phyloP scores from a whole-genome alignment of 164 flowering plant genomes.

The Taxillus chinensis region DNA sequence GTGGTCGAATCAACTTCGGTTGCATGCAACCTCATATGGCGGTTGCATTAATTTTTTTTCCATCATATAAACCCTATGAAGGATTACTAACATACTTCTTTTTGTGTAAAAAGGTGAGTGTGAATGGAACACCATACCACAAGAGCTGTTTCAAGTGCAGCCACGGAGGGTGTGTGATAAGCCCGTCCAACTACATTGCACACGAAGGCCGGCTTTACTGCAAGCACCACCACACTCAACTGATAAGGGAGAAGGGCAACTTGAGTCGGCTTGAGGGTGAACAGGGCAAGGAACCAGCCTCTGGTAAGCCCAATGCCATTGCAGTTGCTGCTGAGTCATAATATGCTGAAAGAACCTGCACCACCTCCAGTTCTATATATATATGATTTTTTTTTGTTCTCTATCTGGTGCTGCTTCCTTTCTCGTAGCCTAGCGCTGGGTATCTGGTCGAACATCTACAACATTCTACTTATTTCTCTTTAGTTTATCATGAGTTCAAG shows the following conservation, averaged over 20 bases:
- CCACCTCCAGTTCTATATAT: no score
- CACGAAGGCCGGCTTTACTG: slow-evolving; percentile 85
- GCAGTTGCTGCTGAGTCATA: slow-evolving; percentile 32
- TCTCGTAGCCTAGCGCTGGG: no score
- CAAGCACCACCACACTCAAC: slow-evolving; percentile 85
- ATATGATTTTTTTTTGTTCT: no score
- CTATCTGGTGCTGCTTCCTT: no score
- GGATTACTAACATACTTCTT: no score
- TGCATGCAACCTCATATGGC: no score
- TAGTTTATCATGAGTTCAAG: neutral
- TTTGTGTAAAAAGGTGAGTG: slow-evolving; percentile 45
- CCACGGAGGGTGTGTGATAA: slow-evolving; percentile 85
- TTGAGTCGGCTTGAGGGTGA: slow-evolving; percentile 75
- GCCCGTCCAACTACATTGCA: slow-evolving; percentile 90
- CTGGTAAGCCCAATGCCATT: slow-evolving; percentile 8
- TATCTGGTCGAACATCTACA: no score
- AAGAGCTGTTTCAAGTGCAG: slow-evolving; percentile 87
- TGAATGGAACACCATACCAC: slow-evolving; percentile 77
- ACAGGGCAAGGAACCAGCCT: slow-evolving; percentile 15
- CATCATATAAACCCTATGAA: no score
- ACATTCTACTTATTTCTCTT: no score
- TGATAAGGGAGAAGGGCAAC: slow-evolving; percentile 87
- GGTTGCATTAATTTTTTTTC: no score
- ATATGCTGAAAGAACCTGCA: slow-evolving; percentile 2
- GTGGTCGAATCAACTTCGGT: no score